These are phyloP conservation scores for Colletotrichum orchidophilum DNA, from an alignment of 2,329 filamentous ascomycete species.

Conservation along the genomic window DNA sequence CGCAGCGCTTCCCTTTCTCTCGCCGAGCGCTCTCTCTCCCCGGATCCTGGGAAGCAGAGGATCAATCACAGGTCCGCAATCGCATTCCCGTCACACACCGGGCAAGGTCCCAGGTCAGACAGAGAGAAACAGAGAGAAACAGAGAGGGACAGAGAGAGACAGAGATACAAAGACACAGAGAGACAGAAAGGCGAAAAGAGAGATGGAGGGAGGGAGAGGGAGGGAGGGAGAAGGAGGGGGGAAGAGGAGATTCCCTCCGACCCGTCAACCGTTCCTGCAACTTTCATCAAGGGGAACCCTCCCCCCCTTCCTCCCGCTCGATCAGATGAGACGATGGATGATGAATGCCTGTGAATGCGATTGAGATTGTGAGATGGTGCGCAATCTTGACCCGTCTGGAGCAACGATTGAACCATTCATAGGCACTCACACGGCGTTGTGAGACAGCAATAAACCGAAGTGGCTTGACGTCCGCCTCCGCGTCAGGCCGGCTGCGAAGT, in stretches of 20 bases:
- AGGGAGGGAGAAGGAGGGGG: neutral
- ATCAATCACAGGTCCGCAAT: slow-evolving; percentile 15
- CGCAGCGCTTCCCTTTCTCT: neutral
- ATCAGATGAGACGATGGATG: slow-evolving; percentile 15
- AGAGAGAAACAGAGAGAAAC: too few species aligned
- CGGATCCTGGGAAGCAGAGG: slow-evolving; percentile 24
- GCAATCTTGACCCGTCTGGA: neutral
- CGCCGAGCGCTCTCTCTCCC: slow-evolving; percentile 13
- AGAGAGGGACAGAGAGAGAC: too few species aligned
- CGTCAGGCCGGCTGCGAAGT: neutral
- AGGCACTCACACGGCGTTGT: neutral
- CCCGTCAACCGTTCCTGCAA: slow-evolving; percentile 9
- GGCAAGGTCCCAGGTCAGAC: slow-evolving; percentile 12
- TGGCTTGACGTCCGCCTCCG: neutral
- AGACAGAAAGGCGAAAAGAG: too few species aligned
- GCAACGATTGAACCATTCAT: neutral
- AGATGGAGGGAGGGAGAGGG: neutral
- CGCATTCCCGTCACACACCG: slow-evolving; percentile 25
- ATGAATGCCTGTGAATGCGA: slow-evolving; percentile 8
- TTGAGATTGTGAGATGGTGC: slow-evolving; percentile 21
- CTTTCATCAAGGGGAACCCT: neutral
- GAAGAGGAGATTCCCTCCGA: slow-evolving; percentile 15
- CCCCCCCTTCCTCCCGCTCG: neutral
- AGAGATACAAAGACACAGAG: too few species aligned
- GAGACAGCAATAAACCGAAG: neutral